phyloP scores from a whole-genome alignment of 2,329 filamentous ascomycete species.

The Fusarium sp. region DNA sequence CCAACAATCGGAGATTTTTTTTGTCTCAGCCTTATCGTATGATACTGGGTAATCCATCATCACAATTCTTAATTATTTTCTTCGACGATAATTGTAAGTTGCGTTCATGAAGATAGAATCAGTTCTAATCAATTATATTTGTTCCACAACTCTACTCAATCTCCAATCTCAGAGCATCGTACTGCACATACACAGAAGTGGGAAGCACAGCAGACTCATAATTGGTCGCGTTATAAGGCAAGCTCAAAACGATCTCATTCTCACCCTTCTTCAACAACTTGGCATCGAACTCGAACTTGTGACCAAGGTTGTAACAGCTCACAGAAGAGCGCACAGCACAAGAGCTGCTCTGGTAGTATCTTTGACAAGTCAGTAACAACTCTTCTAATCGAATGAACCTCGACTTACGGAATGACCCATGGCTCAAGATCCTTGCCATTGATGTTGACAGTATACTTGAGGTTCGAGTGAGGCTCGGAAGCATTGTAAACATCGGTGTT shows the following conservation, averaged over 20 bases:
- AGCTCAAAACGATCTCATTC: slow-evolving; percentile 68
- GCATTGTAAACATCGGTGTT: slow-evolving; percentile 70
- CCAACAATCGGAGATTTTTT: neutral
- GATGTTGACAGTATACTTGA: slow-evolving; percentile 61
- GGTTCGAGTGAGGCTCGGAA: slow-evolving; percentile 63
- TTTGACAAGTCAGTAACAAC: slow-evolving; percentile 3
- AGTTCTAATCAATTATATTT: neutral
- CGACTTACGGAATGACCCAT: slow-evolving; percentile 67
- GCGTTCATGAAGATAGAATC: neutral
- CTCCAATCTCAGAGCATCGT: slow-evolving; percentile 73
- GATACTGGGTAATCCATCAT: slow-evolving; percentile 10
- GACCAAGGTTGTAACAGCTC: slow-evolving; percentile 70
- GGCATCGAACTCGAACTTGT: slow-evolving; percentile 70
- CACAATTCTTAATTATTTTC: slow-evolving; percentile 16
- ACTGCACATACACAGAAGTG: slow-evolving; percentile 70
- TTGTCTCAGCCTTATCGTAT: slow-evolving; percentile 16
- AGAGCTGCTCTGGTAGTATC: slow-evolving; percentile 55
- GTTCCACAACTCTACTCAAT: slow-evolving; percentile 50
- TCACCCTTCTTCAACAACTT: slow-evolving; percentile 61
- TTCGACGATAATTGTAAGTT: neutral
- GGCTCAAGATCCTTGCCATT: slow-evolving; percentile 60
- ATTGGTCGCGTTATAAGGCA: slow-evolving; percentile 70
- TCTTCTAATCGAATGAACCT: too few relatives aligned
- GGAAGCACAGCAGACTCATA: slow-evolving; percentile 69
- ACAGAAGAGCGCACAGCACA: slow-evolving; percentile 71